Percentiles rank a stretch among this genome's conserved stretches.
Evolutionary conservation across 345 rosid species (phyloP).

Genomic region (Litchi chinensis): DNA sequence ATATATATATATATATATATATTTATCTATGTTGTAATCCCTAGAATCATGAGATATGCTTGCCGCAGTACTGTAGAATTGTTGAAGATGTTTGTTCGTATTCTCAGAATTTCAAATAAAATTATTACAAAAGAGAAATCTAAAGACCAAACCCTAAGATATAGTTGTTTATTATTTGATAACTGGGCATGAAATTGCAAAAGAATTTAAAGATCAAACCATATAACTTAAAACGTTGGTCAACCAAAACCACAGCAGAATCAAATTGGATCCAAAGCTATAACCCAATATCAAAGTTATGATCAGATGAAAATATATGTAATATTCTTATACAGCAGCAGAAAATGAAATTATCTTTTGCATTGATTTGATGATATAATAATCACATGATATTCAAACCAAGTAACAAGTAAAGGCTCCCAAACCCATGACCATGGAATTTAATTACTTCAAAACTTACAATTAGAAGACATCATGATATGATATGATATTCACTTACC

Average conservation of each 20-base stretch:
- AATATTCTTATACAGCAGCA: background rate
- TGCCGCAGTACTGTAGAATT: background rate
- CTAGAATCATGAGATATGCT: background rate
- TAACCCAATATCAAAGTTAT: background rate
- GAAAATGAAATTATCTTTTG: background rate
- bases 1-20: too few relatives aligned
- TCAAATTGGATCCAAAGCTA: background rate
- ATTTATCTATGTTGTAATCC: background rate
- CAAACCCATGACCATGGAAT: background rate
- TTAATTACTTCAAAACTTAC: too few relatives aligned
- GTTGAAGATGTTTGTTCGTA: too few relatives aligned
- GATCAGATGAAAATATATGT: background rate
- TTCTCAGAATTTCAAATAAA: too few relatives aligned
- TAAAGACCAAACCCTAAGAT: too few relatives aligned
- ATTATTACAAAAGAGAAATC: background rate
- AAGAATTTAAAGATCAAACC: background rate
- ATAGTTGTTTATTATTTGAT: too few relatives aligned
- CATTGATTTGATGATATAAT: conserved; percentile 12
- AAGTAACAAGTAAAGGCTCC: conserved; percentile 7
- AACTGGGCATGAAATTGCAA: background rate
- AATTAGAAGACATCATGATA: too few relatives aligned
- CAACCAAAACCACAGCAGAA: background rate
- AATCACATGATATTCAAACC: conserved; percentile 13
- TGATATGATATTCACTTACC: background rate
- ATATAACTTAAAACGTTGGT: background rate